Percentiles rank a stretch among this genome's conserved stretches.
Evolutionary conservation across 164 flowering plant genomes (phyloP).

Genomic region (Sextonia rubra): DNA sequence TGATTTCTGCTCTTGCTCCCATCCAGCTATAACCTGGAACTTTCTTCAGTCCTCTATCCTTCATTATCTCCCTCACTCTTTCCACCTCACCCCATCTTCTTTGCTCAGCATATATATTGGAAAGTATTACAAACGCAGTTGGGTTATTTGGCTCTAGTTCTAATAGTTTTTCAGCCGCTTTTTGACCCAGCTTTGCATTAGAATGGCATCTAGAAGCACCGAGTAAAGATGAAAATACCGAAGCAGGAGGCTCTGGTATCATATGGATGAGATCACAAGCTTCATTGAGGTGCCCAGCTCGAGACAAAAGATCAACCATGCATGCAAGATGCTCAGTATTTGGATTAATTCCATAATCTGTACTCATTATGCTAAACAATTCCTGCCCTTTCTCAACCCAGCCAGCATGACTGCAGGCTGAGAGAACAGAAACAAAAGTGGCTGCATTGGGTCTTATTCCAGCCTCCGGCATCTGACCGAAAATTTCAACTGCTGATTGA

Average conservation of each 20-base stretch:
- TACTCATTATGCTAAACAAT: slow-evolving; percentile 45
- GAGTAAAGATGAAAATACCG: slow-evolving; percentile 55
- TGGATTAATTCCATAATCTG: slow-evolving; percentile 41
- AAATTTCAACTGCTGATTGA: slow-evolving; percentile 51
- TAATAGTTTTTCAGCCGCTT: slow-evolving; percentile 44
- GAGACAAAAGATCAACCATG: slow-evolving; percentile 69
- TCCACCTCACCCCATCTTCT: slow-evolving; percentile 69
- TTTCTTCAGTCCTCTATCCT: slow-evolving; percentile 40
- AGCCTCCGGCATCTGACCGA: slow-evolving; percentile 39
- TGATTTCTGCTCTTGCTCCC: slow-evolving; percentile 7
- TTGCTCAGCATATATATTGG: slow-evolving; percentile 56
- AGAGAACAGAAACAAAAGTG: slow-evolving; percentile 46
- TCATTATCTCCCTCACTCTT: slow-evolving; percentile 45
- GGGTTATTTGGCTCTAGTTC: slow-evolving; percentile 60
- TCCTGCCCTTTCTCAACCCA: slow-evolving; percentile 45
- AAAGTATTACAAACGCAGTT: slow-evolving; percentile 48
- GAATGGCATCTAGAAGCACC: slow-evolving; percentile 49
- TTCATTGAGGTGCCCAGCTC: slow-evolving; percentile 53
- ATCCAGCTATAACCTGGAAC: slow-evolving; percentile 44
- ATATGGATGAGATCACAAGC: slow-evolving; percentile 44
- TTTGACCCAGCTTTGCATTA: slow-evolving; percentile 52
- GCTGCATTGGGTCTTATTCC: slow-evolving; percentile 44
- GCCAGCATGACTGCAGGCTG: slow-evolving; percentile 61
- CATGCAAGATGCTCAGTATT: slow-evolving; percentile 45
- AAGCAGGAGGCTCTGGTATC: slow-evolving; percentile 36